A percentile compares a stretch with the other conserved stretches of the same genome.
These are phyloP conservation scores for Trichosporon sp. DNA, from an alignment of 1,284 basidiomycete species.

Conservation along the genomic window DNA sequence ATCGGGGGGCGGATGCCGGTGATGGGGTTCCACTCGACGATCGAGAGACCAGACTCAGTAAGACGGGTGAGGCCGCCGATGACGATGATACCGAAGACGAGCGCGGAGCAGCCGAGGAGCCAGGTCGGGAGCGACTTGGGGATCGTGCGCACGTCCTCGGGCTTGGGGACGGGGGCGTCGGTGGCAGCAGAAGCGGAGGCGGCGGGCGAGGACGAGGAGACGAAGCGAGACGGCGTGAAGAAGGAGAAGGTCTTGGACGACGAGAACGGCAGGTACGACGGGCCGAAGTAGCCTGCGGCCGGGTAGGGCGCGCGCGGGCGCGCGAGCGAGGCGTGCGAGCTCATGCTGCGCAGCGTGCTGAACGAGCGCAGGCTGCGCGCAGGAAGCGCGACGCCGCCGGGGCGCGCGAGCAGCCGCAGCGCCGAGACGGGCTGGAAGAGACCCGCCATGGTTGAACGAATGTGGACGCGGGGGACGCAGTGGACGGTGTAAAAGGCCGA, in stretches of 20 bases:
- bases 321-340: neutral
- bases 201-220: constrained; percentile 12
- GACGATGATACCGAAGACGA: constrained; percentile 88
- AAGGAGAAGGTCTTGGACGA: constrained; percentile 9
- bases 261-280: constrained; percentile 15
- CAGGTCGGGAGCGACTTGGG: constrained; percentile 69
- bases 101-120: constrained; percentile 73
- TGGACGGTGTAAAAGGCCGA: neutral
- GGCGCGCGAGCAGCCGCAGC: constrained; percentile 8
- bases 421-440: constrained; percentile 15
- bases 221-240: constrained; percentile 18
- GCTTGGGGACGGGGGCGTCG: constrained; percentile 26
- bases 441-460: constrained; percentile 6
- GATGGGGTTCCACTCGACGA: constrained; percentile 96
- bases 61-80: constrained; percentile 95
- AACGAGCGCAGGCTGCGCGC: neutral
- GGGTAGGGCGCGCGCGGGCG: neutral
- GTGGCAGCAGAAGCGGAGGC: neutral
- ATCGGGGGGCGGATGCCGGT: constrained; percentile 84
- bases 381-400: neutral
- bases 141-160: constrained; percentile 57
- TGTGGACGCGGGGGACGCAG: too few relatives aligned
- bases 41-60: constrained; percentile 95
- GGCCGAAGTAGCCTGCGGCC: constrained; percentile 13
- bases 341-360: neutral